Percentiles rank a stretch among this genome's conserved stretches.
Conservation (phyloP, 2,329 filamentous ascomycete species). For the Arachnomyces sp. region DNA sequence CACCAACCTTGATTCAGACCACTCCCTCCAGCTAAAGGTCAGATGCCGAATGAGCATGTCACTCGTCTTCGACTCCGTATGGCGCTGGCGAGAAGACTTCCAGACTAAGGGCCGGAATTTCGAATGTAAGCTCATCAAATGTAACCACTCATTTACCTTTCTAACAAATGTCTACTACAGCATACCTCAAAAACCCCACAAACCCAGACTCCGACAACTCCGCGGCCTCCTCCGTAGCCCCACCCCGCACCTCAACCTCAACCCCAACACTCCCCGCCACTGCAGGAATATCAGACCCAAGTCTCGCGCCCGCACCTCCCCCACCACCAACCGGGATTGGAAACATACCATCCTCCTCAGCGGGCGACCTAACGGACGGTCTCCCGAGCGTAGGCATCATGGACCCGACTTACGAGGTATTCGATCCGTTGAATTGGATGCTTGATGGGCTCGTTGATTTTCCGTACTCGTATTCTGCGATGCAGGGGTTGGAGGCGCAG, state of each 20-base stretch:
- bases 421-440: constrained; percentile 90
- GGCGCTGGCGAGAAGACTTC: constrained; percentile 58
- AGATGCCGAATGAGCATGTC: constrained; percentile 60
- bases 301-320: constrained; percentile 31
- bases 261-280: constrained; percentile 22
- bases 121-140: constrained; percentile 51
- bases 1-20: constrained; percentile 28
- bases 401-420: constrained; percentile 72
- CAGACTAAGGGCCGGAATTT: constrained; percentile 63
- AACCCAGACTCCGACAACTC: constrained; percentile 73
- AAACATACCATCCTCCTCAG: constrained; percentile 8
- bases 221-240: constrained; percentile 51
- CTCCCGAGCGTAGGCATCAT: constrained; percentile 40
- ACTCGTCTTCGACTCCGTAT: constrained; percentile 58
- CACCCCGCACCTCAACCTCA: constrained; percentile 27
- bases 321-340: constrained; percentile 25
- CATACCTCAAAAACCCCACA: constrained; percentile 75
- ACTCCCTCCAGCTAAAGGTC: constrained; percentile 53
- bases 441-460: constrained; percentile 77
- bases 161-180: constrained; percentile 27
- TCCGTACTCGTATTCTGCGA: constrained; percentile 58
- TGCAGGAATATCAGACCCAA: constrained; percentile 31
- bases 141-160: constrained; percentile 11
- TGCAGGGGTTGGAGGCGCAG: constrained; percentile 39
- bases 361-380: constrained; percentile 17